Evolutionary conservation across 2,329 filamentous ascomycete species (phyloP), one percentile per base, ranked within the genome.

Genomic region (Bisporella sp.): DNA sequence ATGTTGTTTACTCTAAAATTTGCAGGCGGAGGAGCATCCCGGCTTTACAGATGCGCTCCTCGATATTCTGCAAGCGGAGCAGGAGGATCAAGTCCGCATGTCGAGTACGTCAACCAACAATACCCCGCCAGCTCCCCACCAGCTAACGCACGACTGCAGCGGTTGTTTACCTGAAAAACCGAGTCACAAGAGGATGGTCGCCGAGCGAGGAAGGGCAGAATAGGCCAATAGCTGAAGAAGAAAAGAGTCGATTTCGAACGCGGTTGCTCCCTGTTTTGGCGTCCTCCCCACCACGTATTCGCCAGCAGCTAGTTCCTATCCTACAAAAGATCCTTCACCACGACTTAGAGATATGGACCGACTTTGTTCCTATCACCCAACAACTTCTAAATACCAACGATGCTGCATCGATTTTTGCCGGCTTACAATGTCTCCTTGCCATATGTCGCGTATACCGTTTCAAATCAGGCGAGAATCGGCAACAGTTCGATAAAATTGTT

Each of bases 141-240:
- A 61, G 58, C 62, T 64, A 59, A 66, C 54, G 52, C 59, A 54
- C 54, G 46, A 53, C 48, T 59, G 55, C 69, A 96, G 92, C 90
- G 65, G 91, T 92, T 66, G 89, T 99, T 62, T 99, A 97, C 73
- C 82, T 97, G 68, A 99, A 99, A 75, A 97, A 99, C 73, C 87
- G 91, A 67, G 87, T 97, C 68, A 92, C 87, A 69, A 87, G 91
- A 66, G 90, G 89, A 63, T 99, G 93, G 93, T 79, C 85, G 50
- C 82, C 81, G 56, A 77, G 78, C 64, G 88, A 95, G 58, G 86
- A 92, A 58, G 83, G 79, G 65, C 55, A 61, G 47, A 78, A 81
- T 63, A 82, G 81, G 61, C 74, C 84, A 61, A 93, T 96, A 71
- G 78, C 87, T 61, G 92, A 97, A 66, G 83, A 87, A 54, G 93